A percentile compares a stretch with the other conserved stretches of the same genome.
Evolutionary conservation across 306 rosid species (phyloP).

Genomic region (Prunus mongolica): DNA sequence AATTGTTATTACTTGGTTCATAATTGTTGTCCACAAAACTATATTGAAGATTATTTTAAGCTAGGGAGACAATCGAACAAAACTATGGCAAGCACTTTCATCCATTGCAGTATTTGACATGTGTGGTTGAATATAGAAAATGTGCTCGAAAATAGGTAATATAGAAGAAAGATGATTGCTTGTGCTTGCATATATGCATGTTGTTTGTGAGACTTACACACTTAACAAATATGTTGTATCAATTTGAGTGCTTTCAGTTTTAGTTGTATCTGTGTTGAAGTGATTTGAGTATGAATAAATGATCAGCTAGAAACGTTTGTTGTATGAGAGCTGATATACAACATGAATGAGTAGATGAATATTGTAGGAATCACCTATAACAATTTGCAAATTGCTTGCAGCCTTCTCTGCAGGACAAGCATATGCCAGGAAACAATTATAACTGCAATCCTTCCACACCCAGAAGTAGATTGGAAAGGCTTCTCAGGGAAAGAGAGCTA

Average conservation of each 20-base stretch:
- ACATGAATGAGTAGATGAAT: not conserved
- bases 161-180: not conserved
- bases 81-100: not conserved
- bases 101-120: not conserved
- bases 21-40: too few species aligned
- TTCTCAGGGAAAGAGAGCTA: slow-evolving; percentile 85
- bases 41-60: not conserved
- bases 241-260: not conserved
- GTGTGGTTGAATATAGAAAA: not conserved
- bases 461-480: slow-evolving; percentile 82
- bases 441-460: slow-evolving; percentile 62
- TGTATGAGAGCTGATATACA: slow-evolving; percentile 2
- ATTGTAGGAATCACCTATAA: not conserved
- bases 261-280: not conserved
- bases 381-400: slow-evolving; percentile 20
- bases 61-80: too few species aligned
- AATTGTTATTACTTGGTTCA: not conserved
- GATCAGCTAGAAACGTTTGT: not conserved
- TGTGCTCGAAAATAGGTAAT: not conserved
- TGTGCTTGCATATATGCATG: not conserved
- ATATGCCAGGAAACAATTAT: slow-evolving; percentile 69
- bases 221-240: not conserved
- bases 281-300: not conserved
- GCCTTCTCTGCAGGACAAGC: slow-evolving; percentile 29
- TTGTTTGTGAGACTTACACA: slow-evolving; percentile 1